Conservation (phyloP, 768 basidiomycete genomes). For the Lentinula sp. region DNA sequence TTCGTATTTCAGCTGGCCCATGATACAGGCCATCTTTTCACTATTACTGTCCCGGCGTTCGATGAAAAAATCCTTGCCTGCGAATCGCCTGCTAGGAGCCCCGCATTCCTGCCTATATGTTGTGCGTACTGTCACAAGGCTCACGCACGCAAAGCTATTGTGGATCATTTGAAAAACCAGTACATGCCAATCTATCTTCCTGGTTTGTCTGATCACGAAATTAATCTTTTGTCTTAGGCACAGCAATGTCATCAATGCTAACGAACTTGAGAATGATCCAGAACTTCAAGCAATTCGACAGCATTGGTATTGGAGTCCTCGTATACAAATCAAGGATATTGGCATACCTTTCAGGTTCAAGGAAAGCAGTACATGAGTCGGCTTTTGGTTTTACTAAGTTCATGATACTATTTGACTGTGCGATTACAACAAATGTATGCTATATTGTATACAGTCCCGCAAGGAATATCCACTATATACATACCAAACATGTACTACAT, state of each 20-base stretch:
- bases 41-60: not conserved
- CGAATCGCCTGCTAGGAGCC: not conserved
- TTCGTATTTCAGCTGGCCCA: not conserved
- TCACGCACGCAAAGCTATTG: not conserved
- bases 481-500: too few species aligned
- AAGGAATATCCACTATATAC: too few species aligned
- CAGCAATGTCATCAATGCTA: not conserved
- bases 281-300: not conserved
- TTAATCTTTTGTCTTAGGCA: not conserved
- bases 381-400: too few species aligned
- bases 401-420: too few species aligned
- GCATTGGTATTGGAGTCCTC: not conserved
- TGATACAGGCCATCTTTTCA: not conserved
- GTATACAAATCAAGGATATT: not conserved
- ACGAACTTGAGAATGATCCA: not conserved
- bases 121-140: not conserved
- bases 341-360: not conserved
- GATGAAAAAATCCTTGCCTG: not conserved
- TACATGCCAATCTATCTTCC: not conserved
- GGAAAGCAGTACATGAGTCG: not conserved
- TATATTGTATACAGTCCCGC: too few species aligned
- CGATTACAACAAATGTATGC: too few species aligned
- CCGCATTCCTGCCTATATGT: not conserved
- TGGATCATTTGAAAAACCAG: not conserved
- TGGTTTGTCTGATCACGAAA: not conserved